Conservation (phyloP, 179 eudicot genomes). For the Beta corolliflora region DNA sequence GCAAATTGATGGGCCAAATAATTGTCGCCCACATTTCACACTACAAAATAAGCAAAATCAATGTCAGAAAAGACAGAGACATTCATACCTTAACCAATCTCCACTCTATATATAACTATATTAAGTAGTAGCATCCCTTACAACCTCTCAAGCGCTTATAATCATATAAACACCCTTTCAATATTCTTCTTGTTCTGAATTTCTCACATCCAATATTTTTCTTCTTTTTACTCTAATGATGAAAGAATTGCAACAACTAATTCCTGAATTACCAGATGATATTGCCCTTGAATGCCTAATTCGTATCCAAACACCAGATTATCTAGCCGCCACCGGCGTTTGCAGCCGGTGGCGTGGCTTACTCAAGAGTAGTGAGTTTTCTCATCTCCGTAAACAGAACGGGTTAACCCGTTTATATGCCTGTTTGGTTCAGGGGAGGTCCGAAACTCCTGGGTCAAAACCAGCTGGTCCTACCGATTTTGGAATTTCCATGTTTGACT, state of each 20-base stretch:
- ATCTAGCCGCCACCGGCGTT: slow-evolving; percentile 44
- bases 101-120: no score
- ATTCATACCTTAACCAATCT: no score
- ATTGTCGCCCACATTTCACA: no score
- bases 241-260: slow-evolving; percentile 29
- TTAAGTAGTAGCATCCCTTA: no score
- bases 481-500: slow-evolving; percentile 52
- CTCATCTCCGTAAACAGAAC: slow-evolving; percentile 41
- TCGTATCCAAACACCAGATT: slow-evolving; percentile 48
- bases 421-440: slow-evolving; percentile 46
- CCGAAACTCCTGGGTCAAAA: slow-evolving; percentile 22
- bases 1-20: no score
- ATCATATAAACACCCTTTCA: no score
- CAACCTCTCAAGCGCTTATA: no score
- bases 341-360: slow-evolving; percentile 54
- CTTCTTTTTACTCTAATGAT: neutral
- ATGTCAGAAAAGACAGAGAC: no score
- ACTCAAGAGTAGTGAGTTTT: slow-evolving; percentile 44
- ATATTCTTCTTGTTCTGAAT: no score
- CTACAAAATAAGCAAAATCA: no score
- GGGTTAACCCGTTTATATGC: slow-evolving; percentile 49
- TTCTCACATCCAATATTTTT: no score
- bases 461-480: slow-evolving; percentile 30
- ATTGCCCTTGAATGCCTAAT: slow-evolving; percentile 59
- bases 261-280: slow-evolving; percentile 70